phyloP scores from a whole-genome alignment of 345 rosid species.

The Citrus hindsii region DNA sequence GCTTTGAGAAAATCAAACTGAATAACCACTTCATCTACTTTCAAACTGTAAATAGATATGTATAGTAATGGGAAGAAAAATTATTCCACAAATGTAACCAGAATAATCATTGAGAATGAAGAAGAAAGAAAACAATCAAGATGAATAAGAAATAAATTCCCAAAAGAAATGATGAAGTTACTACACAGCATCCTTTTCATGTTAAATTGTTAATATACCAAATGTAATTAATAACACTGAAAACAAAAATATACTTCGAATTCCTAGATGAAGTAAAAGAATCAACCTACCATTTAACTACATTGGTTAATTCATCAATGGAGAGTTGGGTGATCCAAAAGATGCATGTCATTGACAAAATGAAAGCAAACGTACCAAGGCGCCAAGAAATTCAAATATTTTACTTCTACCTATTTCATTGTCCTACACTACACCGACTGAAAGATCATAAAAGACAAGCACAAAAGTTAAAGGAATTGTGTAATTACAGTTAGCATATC shows the following conservation, averaged over 20 bases:
- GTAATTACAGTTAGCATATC: background rate
- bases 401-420: background rate
- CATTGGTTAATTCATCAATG: background rate
- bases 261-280: background rate
- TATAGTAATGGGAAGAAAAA: background rate
- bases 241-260: background rate
- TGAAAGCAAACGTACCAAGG: background rate
- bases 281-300: background rate
- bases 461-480: background rate
- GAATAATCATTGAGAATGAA: background rate
- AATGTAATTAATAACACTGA: background rate
- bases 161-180: background rate
- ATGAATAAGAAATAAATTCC: background rate
- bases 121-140: no score
- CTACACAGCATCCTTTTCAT: background rate
- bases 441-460: background rate
- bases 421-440: background rate
- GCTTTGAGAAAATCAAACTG: background rate
- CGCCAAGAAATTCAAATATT: background rate
- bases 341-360: background rate
- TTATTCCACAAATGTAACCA: background rate
- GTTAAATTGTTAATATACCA: background rate
- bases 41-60: background rate
- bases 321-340: background rate
- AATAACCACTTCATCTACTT: background rate